phyloP scores from a whole-genome alignment of 169 alveolate genomes.

The Haemoproteus tartakovskyi region DNA sequence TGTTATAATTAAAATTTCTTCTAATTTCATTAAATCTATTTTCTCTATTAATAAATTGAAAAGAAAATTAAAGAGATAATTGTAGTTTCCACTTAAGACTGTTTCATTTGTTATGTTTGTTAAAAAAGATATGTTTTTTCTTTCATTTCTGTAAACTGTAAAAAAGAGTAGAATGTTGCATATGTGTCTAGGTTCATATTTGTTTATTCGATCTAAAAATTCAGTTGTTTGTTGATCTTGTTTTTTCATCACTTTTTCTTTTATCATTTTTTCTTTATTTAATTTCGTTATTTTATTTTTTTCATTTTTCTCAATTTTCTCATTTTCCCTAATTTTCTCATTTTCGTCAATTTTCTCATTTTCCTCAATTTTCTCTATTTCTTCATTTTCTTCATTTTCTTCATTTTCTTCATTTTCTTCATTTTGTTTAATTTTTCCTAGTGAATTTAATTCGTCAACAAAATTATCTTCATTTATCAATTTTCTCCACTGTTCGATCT shows the following conservation, averaged over 20 bases:
- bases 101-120: background rate
- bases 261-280: too few relatives aligned
- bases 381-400: background rate
- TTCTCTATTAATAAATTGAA: slow-evolving; percentile 20
- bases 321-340: too few relatives aligned
- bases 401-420: too few relatives aligned
- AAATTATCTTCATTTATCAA: background rate
- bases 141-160: slow-evolving; percentile 22
- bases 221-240: too few relatives aligned
- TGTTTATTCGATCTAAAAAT: too few relatives aligned
- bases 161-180: slow-evolving; percentile 56
- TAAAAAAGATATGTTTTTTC: background rate
- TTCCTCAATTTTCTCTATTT: background rate
- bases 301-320: too few relatives aligned
- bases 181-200: slow-evolving; percentile 42
- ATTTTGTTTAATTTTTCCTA: too few relatives aligned
- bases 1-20: slow-evolving; percentile 47
- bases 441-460: background rate
- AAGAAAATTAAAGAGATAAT: slow-evolving; percentile 2
- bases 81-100: background rate
- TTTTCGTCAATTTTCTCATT: background rate
- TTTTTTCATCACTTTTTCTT: too few relatives aligned
- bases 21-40: slow-evolving; percentile 31
- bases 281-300: too few relatives aligned
- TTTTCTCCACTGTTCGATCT: slow-evolving; percentile 7